Evolutionary conservation across 2,329 filamentous ascomycete species (phyloP), one percentile per base, ranked within the genome.

Genomic region (Trichoderma gracile): DNA sequence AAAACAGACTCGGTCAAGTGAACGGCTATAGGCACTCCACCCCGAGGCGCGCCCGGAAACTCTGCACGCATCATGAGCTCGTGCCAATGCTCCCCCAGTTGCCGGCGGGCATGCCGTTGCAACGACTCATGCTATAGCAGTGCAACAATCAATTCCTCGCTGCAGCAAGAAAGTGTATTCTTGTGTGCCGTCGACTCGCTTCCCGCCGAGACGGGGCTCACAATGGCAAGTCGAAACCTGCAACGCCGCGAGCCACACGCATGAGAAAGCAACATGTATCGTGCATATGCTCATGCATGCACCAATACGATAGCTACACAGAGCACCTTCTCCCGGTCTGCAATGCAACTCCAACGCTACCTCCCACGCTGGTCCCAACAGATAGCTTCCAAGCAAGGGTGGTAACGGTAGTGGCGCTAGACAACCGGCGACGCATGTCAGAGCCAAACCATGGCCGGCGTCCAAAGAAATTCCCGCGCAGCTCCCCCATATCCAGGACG

Each of bases 331-430:
- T 12, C 40, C 56, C n/a, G 33, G 56, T 19, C 56, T 21, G 30
- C 33, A 14, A 57, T 33, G 30, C 30, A 33, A 33, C 30, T 33
- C 30, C 30, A 27, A 59, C 43, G 49, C 49, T 50, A 7, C 25
- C n/a, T 30, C 47, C 50, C 53, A 56, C 40, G 21, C 53, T 56
- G 21, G 23, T 55, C 17, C 33, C 27, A 59, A 46, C 21, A 50
- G 2, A 14, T 12, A 10, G 8, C 17, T 50, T 30, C 33, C 57
- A 30, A 61, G 30, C 57, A 30, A 61, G 30, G 46, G 25, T 17
- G 58, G 58, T 43, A 53, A 61, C 21, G 58, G 47, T 53, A 27
- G 58, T 47, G 38, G 58, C 58, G 58, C 58, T 61, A 61, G 58
- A 61, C 38, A 43, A 52, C 9, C 52, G 47, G 58, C 33, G 30